These are phyloP conservation scores for Parastagonospora nodorum DNA, from an alignment of 2,329 filamentous ascomycete species.

Conservation along the genomic window DNA sequence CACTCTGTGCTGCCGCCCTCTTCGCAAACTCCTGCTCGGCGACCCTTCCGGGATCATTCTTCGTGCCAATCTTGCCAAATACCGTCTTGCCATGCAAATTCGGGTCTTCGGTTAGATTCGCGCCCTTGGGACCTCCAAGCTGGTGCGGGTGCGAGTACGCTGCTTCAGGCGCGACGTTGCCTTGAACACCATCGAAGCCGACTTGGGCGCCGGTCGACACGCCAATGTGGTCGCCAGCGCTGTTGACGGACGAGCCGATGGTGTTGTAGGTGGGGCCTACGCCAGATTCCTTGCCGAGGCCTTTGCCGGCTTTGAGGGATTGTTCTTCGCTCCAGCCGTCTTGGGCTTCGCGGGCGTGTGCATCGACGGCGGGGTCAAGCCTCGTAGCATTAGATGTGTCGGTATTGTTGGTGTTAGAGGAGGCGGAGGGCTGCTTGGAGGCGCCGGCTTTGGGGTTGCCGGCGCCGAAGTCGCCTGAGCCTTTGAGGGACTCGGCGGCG, in stretches of 20 bases:
- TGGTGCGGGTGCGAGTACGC: constrained; percentile 38
- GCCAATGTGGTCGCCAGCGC: constrained; percentile 33
- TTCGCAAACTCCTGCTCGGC: constrained; percentile 50
- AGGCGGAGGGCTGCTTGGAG: constrained; percentile 55
- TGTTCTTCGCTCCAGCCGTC: constrained; percentile 47
- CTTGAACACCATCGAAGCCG: constrained; percentile 33
- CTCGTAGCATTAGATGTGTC: constrained; percentile 59
- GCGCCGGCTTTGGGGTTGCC: constrained; percentile 62
- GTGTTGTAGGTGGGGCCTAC: constrained; percentile 42
- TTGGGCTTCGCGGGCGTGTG: constrained; percentile 52
- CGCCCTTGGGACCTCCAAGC: constrained; percentile 55
- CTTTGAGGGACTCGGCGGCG: constrained; percentile 70
- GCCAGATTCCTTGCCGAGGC: constrained; percentile 44
- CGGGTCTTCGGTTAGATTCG: constrained; percentile 55
- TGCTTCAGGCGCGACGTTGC: constrained; percentile 45
- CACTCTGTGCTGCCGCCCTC: constrained; percentile 38
- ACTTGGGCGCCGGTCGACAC: constrained; percentile 36
- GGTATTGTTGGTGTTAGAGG: constrained; percentile 62
- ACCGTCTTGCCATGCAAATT: constrained; percentile 25
- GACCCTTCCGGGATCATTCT: constrained; percentile 60
- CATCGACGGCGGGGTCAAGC: constrained; percentile 55
- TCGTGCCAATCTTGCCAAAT: constrained; percentile 55
- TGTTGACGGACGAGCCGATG: constrained; percentile 20
- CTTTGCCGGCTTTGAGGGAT: constrained; percentile 48
- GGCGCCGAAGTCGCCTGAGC: constrained; percentile 64